Conservation (phyloP, 805 yeast species). For the Saccharomycopsis malanga region DNA sequence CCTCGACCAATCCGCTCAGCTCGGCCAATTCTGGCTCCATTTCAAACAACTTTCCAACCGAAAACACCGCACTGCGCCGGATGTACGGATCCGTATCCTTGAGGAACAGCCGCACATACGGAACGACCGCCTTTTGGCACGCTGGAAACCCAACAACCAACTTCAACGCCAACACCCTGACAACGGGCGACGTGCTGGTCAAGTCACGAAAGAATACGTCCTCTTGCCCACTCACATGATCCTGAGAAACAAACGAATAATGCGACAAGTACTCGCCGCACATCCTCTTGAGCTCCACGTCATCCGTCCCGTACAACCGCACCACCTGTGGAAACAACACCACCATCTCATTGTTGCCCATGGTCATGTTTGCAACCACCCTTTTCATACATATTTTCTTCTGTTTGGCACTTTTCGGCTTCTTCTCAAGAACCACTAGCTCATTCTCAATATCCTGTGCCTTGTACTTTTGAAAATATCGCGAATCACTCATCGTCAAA, state of each 20-base stretch:
- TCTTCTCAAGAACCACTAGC: slow-evolving; percentile 2
- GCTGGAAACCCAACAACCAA: slow-evolving; percentile 56
- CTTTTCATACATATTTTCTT: slow-evolving; percentile 53
- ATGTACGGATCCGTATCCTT: slow-evolving; percentile 50
- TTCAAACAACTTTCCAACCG: slow-evolving; percentile 62
- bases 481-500: slow-evolving; percentile 23
- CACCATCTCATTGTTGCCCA: slow-evolving; percentile 74
- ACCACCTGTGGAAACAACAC: slow-evolving; percentile 58
- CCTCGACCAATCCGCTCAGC: slow-evolving; percentile 37
- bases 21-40: slow-evolving; percentile 42
- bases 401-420: slow-evolving; percentile 25
- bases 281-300: slow-evolving; percentile 63
- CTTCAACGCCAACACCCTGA: slow-evolving; percentile 56
- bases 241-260: slow-evolving; percentile 53
- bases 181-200: slow-evolving; percentile 29
- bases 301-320: slow-evolving; percentile 47
- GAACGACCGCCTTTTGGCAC: slow-evolving; percentile 34
- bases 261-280: slow-evolving; percentile 60
- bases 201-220: slow-evolving; percentile 50
- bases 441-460: slow-evolving; percentile 30
- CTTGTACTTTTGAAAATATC: slow-evolving; percentile 23
- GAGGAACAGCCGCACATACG: slow-evolving; percentile 31
- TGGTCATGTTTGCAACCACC: slow-evolving; percentile 73
- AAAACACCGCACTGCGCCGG: slow-evolving; percentile 61
- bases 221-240: slow-evolving; percentile 47